Evolutionary conservation across 1,284 basidiomycete species (phyloP), one percentile per base, ranked within the genome.

Genomic region (Ustilago crameri): DNA sequence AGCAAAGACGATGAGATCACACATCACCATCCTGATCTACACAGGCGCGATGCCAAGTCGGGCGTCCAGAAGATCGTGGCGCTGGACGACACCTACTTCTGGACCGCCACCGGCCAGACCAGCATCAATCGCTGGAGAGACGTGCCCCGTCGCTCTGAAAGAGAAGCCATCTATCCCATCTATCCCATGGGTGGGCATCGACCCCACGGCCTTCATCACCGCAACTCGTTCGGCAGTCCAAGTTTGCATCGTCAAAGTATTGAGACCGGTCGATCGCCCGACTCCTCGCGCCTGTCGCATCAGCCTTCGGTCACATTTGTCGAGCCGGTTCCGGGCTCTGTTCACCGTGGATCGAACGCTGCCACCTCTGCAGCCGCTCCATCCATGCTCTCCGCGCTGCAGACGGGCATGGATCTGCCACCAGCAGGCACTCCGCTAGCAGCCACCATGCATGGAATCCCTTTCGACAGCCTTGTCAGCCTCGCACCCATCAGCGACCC

Each of bases 51-150:
- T 17, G 84, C 88, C 84, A 84, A 86, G 30, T 84, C 42, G 5
- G 94, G 93, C 9, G 89, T 98, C 77, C 68, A 91, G 90, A 90
- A 90, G 81, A 91, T 98, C 63, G 88, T 91, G 14, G 90, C 89
- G 0, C 88, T 93, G 85, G 93, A 95, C 78, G 92, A 97, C 80
- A 87, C 89, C 49, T 87, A 91, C 44, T 87, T 98, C 3, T 98
- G 95, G 95, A 93, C 95, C 0, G 93, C 95, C 0, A 91, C 91
- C 1, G 90, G 91, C 2, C 89, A 87, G 53, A 92, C 93, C 8
- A 90, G 87, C 65, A 87, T 97, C 69, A 89, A 87, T 75, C 87
- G 93, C 26, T 98, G 95, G 95, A 87, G 86, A 24, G 87, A 88
- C 57, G 85, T 87, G 2, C 85, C 81, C 10, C 57, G 74, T n/a